A percentile compares a stretch with the other conserved stretches of the same genome.
Evolutionary conservation across 345 rosid genomes (phyloP).

Genomic region (Acer campestre): DNA sequence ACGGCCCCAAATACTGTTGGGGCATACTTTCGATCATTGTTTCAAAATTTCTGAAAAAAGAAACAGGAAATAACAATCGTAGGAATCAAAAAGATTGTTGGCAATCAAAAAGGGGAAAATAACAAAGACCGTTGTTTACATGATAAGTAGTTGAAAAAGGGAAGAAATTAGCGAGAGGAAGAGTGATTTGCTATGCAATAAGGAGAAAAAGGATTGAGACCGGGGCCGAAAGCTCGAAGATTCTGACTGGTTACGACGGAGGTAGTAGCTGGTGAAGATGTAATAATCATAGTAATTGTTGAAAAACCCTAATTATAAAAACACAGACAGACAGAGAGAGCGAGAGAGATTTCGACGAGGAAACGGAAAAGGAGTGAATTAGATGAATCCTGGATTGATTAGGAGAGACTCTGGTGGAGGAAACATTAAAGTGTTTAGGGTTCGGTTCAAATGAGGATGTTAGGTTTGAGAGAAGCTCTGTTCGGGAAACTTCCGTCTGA

Average conservation of each 20-base stretch:
- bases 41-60: not conserved
- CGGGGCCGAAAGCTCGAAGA: slow-evolving; percentile 88
- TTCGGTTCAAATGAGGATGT: too few species aligned
- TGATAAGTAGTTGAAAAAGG: not conserved
- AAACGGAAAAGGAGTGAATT: not conserved
- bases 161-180: slow-evolving; percentile 46
- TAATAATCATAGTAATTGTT: slow-evolving; percentile 51
- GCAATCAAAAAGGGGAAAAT: not conserved
- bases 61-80: not conserved
- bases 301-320: slow-evolving; percentile 22
- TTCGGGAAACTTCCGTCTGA: too few species aligned
- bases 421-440: slow-evolving; percentile 14
- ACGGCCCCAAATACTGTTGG: slow-evolving; percentile 43
- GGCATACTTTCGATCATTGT: slow-evolving; percentile 41
- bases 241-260: slow-evolving; percentile 43
- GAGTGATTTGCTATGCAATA: slow-evolving; percentile 90
- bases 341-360: not conserved
- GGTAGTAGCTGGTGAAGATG: slow-evolving; percentile 44
- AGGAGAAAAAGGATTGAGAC: slow-evolving; percentile 89
- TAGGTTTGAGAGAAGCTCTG: too few species aligned
- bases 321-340: not conserved
- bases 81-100: not conserved
- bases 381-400: slow-evolving; percentile 29
- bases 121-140: slow-evolving; percentile 18
- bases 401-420: slow-evolving; percentile 15